phyloP scores from a whole-genome alignment of 305 asterid genomes.

The Rubia peregrina region DNA sequence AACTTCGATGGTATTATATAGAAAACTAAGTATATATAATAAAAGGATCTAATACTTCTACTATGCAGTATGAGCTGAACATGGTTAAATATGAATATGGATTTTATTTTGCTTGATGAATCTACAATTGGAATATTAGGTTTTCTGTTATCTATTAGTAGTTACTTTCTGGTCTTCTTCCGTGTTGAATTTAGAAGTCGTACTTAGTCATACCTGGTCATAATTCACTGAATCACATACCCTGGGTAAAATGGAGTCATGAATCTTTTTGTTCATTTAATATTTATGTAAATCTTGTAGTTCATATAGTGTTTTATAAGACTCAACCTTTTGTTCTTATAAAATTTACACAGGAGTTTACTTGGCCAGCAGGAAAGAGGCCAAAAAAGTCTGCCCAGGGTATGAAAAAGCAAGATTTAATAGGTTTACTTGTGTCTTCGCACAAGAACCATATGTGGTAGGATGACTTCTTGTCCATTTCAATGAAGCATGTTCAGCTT shows the following conservation, averaged over 20 bases:
- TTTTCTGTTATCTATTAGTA: background rate
- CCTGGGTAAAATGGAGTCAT: background rate
- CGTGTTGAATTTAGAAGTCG: background rate
- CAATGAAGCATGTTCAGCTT: background rate
- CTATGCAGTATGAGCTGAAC: background rate
- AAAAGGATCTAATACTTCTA: background rate
- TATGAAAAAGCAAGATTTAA: conserved; percentile 58
- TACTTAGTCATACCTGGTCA: background rate
- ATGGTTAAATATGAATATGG: background rate
- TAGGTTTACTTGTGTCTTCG: conserved; percentile 49
- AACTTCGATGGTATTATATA: background rate
- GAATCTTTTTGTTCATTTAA: background rate
- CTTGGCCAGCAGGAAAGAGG: conserved; percentile 22
- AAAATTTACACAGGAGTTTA: conserved; percentile 41
- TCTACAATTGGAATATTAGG: background rate
- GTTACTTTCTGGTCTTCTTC: background rate
- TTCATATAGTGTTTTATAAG: background rate
- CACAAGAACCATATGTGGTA: conserved; percentile 49
- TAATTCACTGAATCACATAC: background rate
- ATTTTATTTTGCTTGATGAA: background rate
- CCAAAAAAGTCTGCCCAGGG: conserved; percentile 26
- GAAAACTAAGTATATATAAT: background rate
- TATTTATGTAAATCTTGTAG: background rate
- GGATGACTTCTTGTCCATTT: conserved; percentile 17
- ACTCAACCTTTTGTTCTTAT: conserved; percentile 11